These are phyloP conservation scores for Gracilaria caudata DNA, from an alignment of 23 red algal genomes.

Conservation along the genomic window DNA sequence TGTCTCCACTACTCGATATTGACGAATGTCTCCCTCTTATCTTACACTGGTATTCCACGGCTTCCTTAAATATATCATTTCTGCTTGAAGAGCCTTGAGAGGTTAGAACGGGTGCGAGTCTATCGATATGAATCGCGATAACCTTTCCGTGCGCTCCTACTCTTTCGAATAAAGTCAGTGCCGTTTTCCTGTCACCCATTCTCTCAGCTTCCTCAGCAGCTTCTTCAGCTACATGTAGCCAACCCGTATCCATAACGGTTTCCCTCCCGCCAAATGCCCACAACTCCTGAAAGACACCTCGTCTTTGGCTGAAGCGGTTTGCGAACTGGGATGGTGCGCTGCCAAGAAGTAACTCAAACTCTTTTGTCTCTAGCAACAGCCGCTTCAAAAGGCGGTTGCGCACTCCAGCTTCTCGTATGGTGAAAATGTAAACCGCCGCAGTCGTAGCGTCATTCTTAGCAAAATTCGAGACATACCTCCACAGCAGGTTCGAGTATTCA, in stretches of 20 bases:
- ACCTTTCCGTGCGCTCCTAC: conserved; percentile 47
- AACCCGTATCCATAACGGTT: conserved; percentile 6
- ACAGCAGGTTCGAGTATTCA: conserved; percentile 58
- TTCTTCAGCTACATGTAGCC: conserved; percentile 35
- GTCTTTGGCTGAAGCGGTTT: background rate
- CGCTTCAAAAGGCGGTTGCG: conserved; percentile 37
- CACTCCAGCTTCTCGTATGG: conserved; percentile 52
- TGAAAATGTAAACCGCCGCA: conserved; percentile 84
- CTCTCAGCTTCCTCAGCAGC: conserved; percentile 53
- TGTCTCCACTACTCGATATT: background rate
- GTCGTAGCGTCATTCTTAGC: conserved; percentile 53
- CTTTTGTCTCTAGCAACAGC: conserved; percentile 62
- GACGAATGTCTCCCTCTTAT: conserved; percentile 3
- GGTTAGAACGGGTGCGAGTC: conserved; percentile 28
- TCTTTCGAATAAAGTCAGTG: conserved; percentile 27
- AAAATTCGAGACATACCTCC: conserved; percentile 67
- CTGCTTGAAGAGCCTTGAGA: conserved; percentile 14
- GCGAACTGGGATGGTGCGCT: conserved; percentile 14
- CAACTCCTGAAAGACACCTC: conserved; percentile 36
- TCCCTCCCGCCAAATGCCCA: conserved; percentile 47
- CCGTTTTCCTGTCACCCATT: conserved; percentile 38
- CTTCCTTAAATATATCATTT: conserved; percentile 22
- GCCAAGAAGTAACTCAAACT: conserved; percentile 53
- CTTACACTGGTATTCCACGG: conserved; percentile 25
- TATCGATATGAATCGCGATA: conserved; percentile 30